These are phyloP conservation scores for Wickerhamiella australiensis DNA, from an alignment of 805 yeast species.

Conservation along the genomic window DNA sequence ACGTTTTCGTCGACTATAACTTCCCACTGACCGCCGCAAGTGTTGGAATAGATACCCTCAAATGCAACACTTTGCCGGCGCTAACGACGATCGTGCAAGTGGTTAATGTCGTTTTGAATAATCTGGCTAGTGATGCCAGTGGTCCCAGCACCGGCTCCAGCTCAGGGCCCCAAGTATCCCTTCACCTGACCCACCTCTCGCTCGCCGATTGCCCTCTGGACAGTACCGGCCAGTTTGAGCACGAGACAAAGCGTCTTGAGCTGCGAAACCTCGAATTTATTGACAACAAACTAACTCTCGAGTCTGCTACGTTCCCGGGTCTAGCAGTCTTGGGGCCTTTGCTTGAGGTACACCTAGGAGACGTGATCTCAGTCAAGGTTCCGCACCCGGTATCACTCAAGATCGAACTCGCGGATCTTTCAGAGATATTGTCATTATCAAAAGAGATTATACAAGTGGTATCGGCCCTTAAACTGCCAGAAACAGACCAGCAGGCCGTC, in stretches of 20 bases:
- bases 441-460: background rate
- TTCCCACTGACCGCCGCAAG: background rate
- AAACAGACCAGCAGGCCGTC: conserved; percentile 15
- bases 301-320: conserved; percentile 11
- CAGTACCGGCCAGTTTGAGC: conserved; percentile 4
- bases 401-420: background rate
- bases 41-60: conserved; percentile 4
- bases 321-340: conserved; percentile 16
- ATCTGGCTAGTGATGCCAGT: too few relatives aligned
- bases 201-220: conserved; percentile 7
- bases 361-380: background rate
- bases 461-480: conserved; percentile 13
- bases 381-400: conserved; percentile 8
- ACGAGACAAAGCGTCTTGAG: background rate
- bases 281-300: background rate
- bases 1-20: background rate
- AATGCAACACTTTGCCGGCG: conserved; percentile 12
- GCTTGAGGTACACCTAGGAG: background rate
- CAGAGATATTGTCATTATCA: background rate
- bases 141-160: background rate
- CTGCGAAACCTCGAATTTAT: background rate
- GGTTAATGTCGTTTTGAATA: conserved; percentile 12
- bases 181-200: background rate
- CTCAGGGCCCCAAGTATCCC: background rate
- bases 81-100: conserved; percentile 8